A percentile compares a stretch with the other conserved stretches of the same genome.
Conservation (phyloP, 1,139 yeast species). For the Suhomyces taliae region DNA sequence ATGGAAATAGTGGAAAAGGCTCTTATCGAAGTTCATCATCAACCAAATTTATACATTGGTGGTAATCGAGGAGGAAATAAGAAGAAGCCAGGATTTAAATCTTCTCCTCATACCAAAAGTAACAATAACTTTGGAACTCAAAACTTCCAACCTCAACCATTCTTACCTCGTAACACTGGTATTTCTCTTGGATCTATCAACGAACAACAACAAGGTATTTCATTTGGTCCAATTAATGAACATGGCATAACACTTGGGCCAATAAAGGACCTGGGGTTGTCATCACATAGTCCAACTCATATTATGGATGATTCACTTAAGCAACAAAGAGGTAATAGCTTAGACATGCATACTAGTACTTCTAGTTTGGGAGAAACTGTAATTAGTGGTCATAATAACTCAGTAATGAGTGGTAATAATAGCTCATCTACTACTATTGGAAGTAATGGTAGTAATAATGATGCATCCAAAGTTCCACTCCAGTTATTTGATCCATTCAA, state of each 20-base stretch:
- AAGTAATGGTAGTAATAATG: slow-evolving; percentile 2
- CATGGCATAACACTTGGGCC: no score
- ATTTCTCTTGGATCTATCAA: neutral
- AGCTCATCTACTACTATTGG: slow-evolving; percentile 6
- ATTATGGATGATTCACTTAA: neutral
- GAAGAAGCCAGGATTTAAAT: slow-evolving; percentile 4
- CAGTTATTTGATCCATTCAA: slow-evolving; percentile 24
- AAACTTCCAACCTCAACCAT: neutral
- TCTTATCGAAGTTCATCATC: slow-evolving; percentile 32
- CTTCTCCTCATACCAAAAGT: neutral
- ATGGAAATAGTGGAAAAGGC: slow-evolving; percentile 33
- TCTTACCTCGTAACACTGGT: neutral
- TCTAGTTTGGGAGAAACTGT: neutral
- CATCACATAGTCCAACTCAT: neutral
- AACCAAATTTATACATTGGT: slow-evolving; percentile 20
- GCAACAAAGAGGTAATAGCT: neutral
- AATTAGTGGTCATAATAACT: neutral
- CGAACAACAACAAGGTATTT: neutral
- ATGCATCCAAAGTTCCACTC: neutral
- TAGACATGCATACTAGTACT: neutral
- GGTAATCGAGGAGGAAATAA: slow-evolving; percentile 4
- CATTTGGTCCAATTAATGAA: no score
- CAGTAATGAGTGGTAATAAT: slow-evolving; percentile 8
- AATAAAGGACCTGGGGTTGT: no score
- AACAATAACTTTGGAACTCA: neutral